These are phyloP conservation scores for Globisporangium paroecandrum DNA, from an alignment of 352 stramenopile species.

Conservation along the genomic window DNA sequence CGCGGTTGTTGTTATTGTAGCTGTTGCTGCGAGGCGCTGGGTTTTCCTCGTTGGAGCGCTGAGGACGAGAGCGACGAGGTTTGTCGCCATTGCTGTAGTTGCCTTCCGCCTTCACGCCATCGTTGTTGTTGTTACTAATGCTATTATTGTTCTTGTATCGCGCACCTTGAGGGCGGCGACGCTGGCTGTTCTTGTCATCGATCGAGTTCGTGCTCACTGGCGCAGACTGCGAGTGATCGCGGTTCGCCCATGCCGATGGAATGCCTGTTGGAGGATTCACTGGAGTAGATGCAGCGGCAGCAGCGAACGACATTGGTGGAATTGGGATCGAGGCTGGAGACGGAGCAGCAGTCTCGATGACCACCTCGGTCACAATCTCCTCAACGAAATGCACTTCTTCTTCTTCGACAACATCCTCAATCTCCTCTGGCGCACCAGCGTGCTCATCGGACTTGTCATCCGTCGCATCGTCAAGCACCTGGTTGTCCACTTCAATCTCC, in stretches of 20 bases:
- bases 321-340: constrained; percentile 24
- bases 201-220: constrained; percentile 17
- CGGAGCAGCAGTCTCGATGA: constrained; percentile 13
- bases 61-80: constrained; percentile 28
- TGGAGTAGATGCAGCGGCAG: constrained; percentile 22
- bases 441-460: constrained; percentile 25
- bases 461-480: constrained; percentile 14
- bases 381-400: constrained; percentile 6
- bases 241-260: constrained; percentile 22
- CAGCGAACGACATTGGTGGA: constrained; percentile 52
- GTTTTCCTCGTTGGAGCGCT: constrained; percentile 30
- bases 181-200: constrained; percentile 25
- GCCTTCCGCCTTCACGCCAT: constrained; percentile 10
- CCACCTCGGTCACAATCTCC: constrained; percentile 9
- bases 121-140: constrained; percentile 16
- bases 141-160: constrained; percentile 36
- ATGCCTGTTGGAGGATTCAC: constrained; percentile 3
- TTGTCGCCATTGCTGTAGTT: constrained; percentile 21
- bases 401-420: constrained; percentile 12
- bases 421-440: constrained; percentile 17
- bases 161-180: constrained; percentile 31
- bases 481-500: constrained; percentile 2
- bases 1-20: constrained; percentile 17
- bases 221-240: constrained; percentile 23
- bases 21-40: constrained; percentile 19